Conservation (phyloP, 176 grass and related monocot species). For the Aegilops bicornis region DNA sequence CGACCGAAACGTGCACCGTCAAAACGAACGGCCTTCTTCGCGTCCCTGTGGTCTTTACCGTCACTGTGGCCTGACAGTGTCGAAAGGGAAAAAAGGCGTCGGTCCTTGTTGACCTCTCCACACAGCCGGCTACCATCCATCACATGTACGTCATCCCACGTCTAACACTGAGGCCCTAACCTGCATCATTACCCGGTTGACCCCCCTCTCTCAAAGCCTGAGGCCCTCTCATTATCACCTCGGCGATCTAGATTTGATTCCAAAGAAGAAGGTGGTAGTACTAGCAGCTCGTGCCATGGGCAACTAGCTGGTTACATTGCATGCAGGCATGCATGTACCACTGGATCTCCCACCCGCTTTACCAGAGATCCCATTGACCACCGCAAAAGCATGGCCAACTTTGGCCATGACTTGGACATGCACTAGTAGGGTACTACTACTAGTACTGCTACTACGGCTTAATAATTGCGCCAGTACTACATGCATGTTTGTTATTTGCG, state of each 20-base stretch:
- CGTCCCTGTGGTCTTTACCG: background rate
- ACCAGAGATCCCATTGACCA: slow-evolving; percentile 39
- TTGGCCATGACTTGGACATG: slow-evolving; percentile 68
- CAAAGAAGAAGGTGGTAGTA: background rate
- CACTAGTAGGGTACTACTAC: slow-evolving; percentile 7
- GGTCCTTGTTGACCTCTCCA: slow-evolving; percentile 39
- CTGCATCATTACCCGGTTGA: slow-evolving; percentile 36
- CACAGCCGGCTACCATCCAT: background rate
- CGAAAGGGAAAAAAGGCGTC: slow-evolving; percentile 31
- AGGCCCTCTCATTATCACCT: slow-evolving; percentile 3
- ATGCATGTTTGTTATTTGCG: background rate
- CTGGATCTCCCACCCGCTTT: slow-evolving; percentile 1
- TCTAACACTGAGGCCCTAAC: slow-evolving; percentile 12
- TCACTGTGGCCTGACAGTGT: slow-evolving; percentile 7
- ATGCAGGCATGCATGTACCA: background rate
- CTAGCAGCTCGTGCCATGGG: background rate
- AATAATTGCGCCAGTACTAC: slow-evolving; percentile 25
- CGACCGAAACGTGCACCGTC: slow-evolving; percentile 36
- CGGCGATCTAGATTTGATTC: slow-evolving; percentile 43
- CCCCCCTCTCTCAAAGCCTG: background rate
- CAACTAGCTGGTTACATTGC: background rate
- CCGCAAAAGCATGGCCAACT: slow-evolving; percentile 50
- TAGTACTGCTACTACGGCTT: background rate
- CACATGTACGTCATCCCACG: background rate
- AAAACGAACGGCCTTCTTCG: slow-evolving; percentile 25